Evolutionary conservation across 164 flowering plant genomes (phyloP).

Genomic region (Stephania yunnanensis): DNA sequence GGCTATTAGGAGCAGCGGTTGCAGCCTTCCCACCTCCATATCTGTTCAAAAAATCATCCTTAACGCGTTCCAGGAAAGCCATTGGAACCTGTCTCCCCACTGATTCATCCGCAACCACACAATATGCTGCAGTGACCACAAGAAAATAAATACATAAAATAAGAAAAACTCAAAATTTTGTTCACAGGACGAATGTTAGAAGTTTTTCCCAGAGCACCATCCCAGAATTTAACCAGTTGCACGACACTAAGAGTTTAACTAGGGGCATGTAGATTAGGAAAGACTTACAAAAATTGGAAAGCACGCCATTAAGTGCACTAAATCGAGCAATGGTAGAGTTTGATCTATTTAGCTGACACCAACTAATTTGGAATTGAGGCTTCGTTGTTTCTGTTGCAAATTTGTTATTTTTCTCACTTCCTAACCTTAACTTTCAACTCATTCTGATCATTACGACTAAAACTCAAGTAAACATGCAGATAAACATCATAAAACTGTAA

Average conservation of each 20-base stretch:
- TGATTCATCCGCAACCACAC: slow-evolving; percentile 76
- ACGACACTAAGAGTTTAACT: not conserved
- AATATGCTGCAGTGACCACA: slow-evolving; percentile 45
- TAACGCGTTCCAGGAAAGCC: slow-evolving; percentile 66
- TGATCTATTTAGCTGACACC: too few species aligned
- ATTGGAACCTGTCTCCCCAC: slow-evolving; percentile 64
- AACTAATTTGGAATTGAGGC: too few species aligned
- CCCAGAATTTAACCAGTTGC: not conserved
- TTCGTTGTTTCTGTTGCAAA: too few species aligned
- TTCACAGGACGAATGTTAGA: too few species aligned
- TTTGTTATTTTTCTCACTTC: too few species aligned
- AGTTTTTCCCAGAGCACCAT: too few species aligned
- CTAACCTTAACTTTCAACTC: not conserved
- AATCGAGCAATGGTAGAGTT: not conserved
- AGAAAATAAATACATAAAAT: not conserved
- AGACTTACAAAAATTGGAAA: not conserved
- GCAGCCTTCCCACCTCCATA: slow-evolving; percentile 81
- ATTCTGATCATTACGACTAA: not conserved
- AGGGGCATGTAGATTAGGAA: not conserved
- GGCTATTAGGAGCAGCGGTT: slow-evolving; percentile 55
- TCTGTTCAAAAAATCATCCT: slow-evolving; percentile 28
- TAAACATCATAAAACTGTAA: not conserved
- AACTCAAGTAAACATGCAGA: not conserved
- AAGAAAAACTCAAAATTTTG: not conserved
- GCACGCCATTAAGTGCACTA: not conserved